phyloP scores from a whole-genome alignment of 2,329 filamentous ascomycete genomes.

The Xylariaceae sp. region DNA sequence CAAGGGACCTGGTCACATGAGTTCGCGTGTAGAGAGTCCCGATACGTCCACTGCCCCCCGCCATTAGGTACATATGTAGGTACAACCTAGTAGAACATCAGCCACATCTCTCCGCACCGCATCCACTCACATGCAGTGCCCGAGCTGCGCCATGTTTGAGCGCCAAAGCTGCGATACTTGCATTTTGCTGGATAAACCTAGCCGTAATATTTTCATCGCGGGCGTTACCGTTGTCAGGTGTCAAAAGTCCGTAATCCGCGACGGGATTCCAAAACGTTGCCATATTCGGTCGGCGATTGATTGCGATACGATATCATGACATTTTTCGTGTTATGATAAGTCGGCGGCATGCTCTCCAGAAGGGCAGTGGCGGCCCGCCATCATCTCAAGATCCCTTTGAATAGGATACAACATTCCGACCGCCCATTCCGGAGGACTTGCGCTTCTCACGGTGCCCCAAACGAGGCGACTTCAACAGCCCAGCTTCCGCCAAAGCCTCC shows the following conservation, averaged over 20 bases:
- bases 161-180: too few species aligned
- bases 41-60: too few species aligned
- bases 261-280: neutral
- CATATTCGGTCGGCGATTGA: too few species aligned
- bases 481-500: constrained; percentile 24
- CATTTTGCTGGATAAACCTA: too few species aligned
- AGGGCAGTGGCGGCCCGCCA: constrained; percentile 16
- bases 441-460: constrained; percentile 24
- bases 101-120: too few species aligned
- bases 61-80: too few species aligned
- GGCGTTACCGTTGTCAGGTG: too few species aligned
- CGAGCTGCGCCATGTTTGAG: too few species aligned
- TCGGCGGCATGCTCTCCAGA: constrained; percentile 27
- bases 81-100: too few species aligned
- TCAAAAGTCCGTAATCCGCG: too few species aligned
- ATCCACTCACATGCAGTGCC: too few species aligned
- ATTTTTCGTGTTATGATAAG: constrained; percentile 10
- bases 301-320: constrained; percentile 5
- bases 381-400: constrained; percentile 14
- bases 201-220: too few species aligned
- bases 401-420: constrained; percentile 13
- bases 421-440: constrained; percentile 19
- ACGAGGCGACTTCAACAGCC: constrained; percentile 13
- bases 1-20: constrained; percentile 15
- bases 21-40: constrained; percentile 14